Evolutionary conservation across 192 early-diverging fungal species (phyloP).

Genomic region (Spinellus fusiger): DNA sequence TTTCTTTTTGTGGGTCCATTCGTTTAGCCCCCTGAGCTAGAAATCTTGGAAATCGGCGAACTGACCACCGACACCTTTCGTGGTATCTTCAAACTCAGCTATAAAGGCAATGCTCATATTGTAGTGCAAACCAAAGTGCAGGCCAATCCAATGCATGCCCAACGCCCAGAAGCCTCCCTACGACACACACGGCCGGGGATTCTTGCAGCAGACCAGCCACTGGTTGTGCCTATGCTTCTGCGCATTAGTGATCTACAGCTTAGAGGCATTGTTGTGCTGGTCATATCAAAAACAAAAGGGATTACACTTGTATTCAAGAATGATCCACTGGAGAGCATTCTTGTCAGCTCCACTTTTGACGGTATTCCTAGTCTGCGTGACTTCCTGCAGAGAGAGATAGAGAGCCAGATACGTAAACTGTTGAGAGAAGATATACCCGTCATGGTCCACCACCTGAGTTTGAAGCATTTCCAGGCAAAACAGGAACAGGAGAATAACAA

Average conservation of each 20-base stretch:
- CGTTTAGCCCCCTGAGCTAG: constrained; percentile 83
- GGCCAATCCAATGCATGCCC: constrained; percentile 72
- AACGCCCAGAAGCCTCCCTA: constrained; percentile 48
- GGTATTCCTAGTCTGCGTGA: constrained; percentile 79
- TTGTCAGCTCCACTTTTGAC: constrained; percentile 97
- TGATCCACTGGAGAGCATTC: constrained; percentile 89
- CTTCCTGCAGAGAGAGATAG: constrained; percentile 88
- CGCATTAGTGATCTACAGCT: constrained; percentile 85
- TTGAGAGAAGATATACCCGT: constrained; percentile 92
- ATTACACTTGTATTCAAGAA: constrained; percentile 97
- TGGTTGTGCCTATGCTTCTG: constrained; percentile 94
- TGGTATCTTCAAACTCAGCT: constrained; percentile 92
- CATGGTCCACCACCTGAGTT: constrained; percentile 86
- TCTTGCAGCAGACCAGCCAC: constrained; percentile 86
- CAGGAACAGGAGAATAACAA: constrained; percentile 33
- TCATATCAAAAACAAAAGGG: constrained; percentile 89
- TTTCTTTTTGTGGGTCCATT: not conserved
- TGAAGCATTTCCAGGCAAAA: constrained; percentile 58
- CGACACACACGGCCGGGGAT: constrained; percentile 60
- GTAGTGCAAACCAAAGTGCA: constrained; percentile 92
- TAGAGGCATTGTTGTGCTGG: constrained; percentile 88
- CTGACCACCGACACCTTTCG: constrained; percentile 90
- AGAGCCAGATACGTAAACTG: constrained; percentile 79
- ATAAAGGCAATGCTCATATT: constrained; percentile 89
- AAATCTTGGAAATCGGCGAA: constrained; percentile 97